A percentile compares a stretch with the other conserved stretches of the same genome.
These are phyloP conservation scores for Fusarium floridanum DNA, from an alignment of 2,329 filamentous ascomycete genomes.

Conservation along the genomic window DNA sequence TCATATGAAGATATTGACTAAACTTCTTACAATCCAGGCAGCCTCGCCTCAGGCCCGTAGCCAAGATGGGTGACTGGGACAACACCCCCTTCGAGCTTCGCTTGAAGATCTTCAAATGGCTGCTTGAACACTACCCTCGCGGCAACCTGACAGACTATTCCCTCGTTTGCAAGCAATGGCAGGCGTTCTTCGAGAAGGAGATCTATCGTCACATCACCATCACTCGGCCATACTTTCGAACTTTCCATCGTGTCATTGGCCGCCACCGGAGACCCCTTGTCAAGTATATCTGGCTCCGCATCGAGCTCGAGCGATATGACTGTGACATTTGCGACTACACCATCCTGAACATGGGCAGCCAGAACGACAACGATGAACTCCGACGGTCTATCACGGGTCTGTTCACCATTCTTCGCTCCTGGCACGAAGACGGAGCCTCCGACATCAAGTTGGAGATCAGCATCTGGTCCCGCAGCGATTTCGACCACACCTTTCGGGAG, in stretches of 20 bases:
- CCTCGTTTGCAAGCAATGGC: constrained; percentile 5
- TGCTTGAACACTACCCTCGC: background rate
- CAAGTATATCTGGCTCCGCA: constrained; percentile 1
- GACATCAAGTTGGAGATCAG: constrained; percentile 9
- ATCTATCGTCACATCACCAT: constrained; percentile 9
- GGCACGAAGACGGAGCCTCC: background rate
- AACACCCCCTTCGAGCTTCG: background rate
- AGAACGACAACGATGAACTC: background rate
- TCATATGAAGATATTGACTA: background rate
- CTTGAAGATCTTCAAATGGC: background rate
- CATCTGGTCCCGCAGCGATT: background rate
- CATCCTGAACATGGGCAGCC: background rate
- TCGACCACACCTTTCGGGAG: background rate
- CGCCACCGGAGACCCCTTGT: background rate
- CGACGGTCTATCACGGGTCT: background rate
- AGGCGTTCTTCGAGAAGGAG: constrained; percentile 2
- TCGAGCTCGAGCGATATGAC: constrained; percentile 1
- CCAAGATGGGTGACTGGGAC: background rate
- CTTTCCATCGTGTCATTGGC: background rate
- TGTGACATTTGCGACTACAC: background rate
- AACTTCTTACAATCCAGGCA: no score
- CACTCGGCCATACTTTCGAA: background rate
- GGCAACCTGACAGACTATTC: background rate
- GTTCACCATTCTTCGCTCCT: background rate
- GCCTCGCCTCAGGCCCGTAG: background rate